Conservation (phyloP, 2,329 filamentous ascomycete genomes). For the Penicillium sp. region DNA sequence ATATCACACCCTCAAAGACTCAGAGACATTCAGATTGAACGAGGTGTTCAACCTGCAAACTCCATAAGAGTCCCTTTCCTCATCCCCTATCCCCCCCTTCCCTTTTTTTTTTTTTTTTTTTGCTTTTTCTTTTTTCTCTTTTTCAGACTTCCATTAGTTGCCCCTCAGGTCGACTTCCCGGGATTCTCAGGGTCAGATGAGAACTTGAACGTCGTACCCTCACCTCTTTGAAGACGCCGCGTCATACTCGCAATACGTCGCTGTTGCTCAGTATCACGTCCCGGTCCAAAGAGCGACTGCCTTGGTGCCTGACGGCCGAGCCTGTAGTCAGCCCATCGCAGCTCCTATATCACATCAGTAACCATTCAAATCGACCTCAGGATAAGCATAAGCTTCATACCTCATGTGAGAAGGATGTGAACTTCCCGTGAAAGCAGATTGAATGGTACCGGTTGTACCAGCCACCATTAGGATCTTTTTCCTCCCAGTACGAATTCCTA, state of each 20-base stretch:
- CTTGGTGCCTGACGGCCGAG: neutral
- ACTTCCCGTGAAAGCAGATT: neutral
- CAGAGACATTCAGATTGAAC: neutral
- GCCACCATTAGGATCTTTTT: neutral
- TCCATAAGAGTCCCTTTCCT: neutral
- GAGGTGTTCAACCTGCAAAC: neutral
- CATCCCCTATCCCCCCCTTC: neutral
- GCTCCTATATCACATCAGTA: neutral
- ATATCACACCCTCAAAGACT: too few species aligned
- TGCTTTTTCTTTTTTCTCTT: neutral
- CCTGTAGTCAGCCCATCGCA: neutral
- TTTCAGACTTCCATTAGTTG: neutral
- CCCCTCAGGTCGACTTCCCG: neutral
- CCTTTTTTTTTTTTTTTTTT: too few species aligned
- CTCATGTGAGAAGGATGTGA: neutral
- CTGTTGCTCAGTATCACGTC: too few species aligned
- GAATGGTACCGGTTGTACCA: neutral
- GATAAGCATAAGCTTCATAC: neutral
- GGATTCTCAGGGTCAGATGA: neutral
- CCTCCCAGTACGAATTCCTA: neutral
- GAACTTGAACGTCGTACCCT: neutral
- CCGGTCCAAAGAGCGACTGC: too few species aligned
- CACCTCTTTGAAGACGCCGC: neutral
- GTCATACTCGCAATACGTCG: neutral
- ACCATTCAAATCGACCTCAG: neutral